phyloP scores from a whole-genome alignment of 257 asterid genomes.

The Fraxinus americana region DNA sequence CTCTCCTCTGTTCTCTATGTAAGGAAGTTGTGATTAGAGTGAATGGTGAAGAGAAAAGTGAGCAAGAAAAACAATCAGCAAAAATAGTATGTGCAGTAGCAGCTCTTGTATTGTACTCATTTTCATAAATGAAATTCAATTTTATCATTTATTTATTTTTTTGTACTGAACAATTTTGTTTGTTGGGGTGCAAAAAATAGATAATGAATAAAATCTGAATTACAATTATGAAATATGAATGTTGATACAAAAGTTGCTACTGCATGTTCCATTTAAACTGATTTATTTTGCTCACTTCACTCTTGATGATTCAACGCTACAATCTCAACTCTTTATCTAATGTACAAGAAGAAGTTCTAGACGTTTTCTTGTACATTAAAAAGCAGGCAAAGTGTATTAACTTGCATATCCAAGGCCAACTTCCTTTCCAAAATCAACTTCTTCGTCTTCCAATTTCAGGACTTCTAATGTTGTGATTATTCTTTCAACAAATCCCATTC shows the following conservation, averaged over 20 bases:
- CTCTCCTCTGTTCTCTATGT: neutral
- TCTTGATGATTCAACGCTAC: neutral
- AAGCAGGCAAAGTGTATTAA: neutral
- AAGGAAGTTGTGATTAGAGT: neutral
- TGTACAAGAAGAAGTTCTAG: neutral
- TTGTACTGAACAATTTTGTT: neutral
- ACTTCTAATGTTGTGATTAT: neutral
- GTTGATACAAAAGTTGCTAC: neutral
- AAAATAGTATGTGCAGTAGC: neutral
- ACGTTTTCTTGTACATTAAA: neutral
- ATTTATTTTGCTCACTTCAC: neutral
- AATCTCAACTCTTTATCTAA: neutral
- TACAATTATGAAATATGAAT: neutral
- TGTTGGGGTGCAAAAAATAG: neutral
- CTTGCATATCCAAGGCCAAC: neutral
- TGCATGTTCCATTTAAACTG: neutral
- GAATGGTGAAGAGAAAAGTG: neutral
- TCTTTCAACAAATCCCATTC: neutral
- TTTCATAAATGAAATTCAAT: neutral
- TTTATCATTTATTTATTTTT: too few relatives aligned
- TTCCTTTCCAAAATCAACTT: neutral
- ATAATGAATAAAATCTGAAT: neutral
- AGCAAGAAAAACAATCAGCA: neutral
- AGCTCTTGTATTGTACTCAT: neutral
- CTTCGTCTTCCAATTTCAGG: neutral